Conservation (phyloP, 1,284 basidiomycete genomes). For the Bondarzewia mesenterica region DNA sequence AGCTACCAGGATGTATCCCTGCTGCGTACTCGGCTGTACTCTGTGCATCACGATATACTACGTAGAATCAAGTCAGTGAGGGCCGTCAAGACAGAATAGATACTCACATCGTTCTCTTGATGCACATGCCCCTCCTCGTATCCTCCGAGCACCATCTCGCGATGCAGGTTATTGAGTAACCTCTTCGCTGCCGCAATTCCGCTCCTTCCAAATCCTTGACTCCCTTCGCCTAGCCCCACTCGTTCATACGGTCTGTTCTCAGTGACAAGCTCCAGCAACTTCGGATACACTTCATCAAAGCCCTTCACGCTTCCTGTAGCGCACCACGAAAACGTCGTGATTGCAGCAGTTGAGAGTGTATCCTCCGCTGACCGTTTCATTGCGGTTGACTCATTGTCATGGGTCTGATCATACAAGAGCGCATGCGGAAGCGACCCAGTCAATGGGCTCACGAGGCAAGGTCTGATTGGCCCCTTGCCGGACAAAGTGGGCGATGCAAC, state of each 20-base stretch:
- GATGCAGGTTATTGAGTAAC: constrained; percentile 77
- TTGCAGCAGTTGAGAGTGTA: constrained; percentile 83
- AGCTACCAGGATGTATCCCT: constrained; percentile 84
- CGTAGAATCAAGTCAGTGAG: neutral
- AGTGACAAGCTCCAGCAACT: constrained; percentile 77
- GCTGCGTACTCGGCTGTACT: constrained; percentile 84
- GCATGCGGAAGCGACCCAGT: constrained; percentile 86
- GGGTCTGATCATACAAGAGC: constrained; percentile 88
- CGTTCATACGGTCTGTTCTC: constrained; percentile 77
- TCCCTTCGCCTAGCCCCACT: constrained; percentile 39
- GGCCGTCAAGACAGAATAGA: neutral
- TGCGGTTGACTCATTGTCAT: constrained; percentile 89
- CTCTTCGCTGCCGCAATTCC: constrained; percentile 81
- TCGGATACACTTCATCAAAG: constrained; percentile 94
- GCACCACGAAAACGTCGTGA: constrained; percentile 80
- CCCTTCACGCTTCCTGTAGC: constrained; percentile 91
- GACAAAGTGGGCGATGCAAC: constrained; percentile 74
- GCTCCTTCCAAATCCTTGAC: constrained; percentile 34
- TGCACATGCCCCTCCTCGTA: constrained; percentile 91
- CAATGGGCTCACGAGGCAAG: constrained; percentile 70
- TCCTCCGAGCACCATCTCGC: constrained; percentile 80
- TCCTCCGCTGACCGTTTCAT: constrained; percentile 90
- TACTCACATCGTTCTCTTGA: constrained; percentile 84
- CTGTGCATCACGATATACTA: constrained; percentile 91
- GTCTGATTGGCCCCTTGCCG: constrained; percentile 68